Evolutionary conservation across 2,329 filamentous ascomycete species (phyloP).

Genomic region (Penicillium olsonii): DNA sequence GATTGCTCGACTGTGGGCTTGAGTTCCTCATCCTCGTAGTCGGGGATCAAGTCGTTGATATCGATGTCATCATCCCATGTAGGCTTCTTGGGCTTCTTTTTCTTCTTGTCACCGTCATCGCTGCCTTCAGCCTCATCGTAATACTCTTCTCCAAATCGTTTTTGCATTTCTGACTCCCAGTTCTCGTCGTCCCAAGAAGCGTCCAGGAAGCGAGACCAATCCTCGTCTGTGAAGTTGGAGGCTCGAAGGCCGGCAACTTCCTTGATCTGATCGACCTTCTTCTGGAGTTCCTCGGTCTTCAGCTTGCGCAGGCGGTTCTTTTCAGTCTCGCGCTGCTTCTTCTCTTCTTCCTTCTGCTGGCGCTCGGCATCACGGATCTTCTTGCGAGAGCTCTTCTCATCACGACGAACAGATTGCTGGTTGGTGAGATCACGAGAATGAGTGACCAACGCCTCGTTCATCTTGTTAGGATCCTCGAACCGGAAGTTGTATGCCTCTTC

Average conservation of each 20-base stretch:
- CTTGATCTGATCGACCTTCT: conserved; percentile 84
- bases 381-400: conserved; percentile 75
- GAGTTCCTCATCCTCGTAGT: conserved; percentile 77
- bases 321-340: conserved; percentile 73
- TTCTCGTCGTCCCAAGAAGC: conserved; percentile 84
- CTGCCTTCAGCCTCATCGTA: conserved; percentile 65
- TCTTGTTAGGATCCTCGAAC: conserved; percentile 86
- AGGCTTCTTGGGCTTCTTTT: conserved; percentile 74
- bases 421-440: conserved; percentile 85
- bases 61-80: conserved; percentile 98
- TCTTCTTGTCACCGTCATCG: conserved; percentile 52
- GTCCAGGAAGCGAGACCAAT: conserved; percentile 83
- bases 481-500: conserved; percentile 94
- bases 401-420: conserved; percentile 80
- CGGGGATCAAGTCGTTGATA: conserved; percentile 86
- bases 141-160: conserved; percentile 85
- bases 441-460: conserved; percentile 83
- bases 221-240: conserved; percentile 68
- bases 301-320: conserved; percentile 81
- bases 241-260: conserved; percentile 79
- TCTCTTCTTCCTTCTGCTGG: conserved; percentile 75
- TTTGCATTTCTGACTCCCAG: conserved; percentile 90
- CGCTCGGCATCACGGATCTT: conserved; percentile 77
- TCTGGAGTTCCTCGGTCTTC: conserved; percentile 86
- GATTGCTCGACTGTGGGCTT: conserved; percentile 59